Evolutionary conservation across 805 yeast genomes (phyloP), one percentile per base, ranked within the genome.

Genomic region (Candida wancherniae): DNA sequence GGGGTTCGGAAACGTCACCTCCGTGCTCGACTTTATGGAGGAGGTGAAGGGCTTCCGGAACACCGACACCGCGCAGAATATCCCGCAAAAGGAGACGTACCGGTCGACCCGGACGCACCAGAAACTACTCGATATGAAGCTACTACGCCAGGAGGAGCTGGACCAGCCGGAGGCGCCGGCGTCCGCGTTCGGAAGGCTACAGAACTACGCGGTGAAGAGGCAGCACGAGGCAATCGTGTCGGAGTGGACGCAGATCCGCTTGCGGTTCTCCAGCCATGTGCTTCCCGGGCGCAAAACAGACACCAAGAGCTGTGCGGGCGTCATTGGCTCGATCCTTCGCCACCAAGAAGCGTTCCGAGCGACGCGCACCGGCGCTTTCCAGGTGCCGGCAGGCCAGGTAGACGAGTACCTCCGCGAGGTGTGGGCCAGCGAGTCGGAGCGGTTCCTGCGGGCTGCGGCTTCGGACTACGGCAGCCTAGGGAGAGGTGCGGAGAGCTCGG

Each of bases 191-290:
- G 30, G 17, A 19, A 27, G 20, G n/a, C 39, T 37, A 34, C 35
- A 26, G 11, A 47, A 45, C 19, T 51, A 55, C 34, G 40, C 47
- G 15, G 47, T 50, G 26, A 56, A 50, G 28, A 61, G 61, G 15
- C 67, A 61, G 33, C 54, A 63, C 39, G 69, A 64, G 36, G 53
- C 57, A 2, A 44, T 64, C 4, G 35, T 46, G 24, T 49, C 58
- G 2, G 64, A 64, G 29, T 64, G 63, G 47, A 61, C 56, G 5
- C 54, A 56, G 9, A 58, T 64, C 9, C 39, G 69, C 20, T 45
- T 61, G 11, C 42, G 69, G 19, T 64, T 61, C 26, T 44, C 56
- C 10, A 45, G 26, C 22, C 12, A 28, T 9, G 28, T 25, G 7
- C 3, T 19, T 4, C 10, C 15, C 6, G 9, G 9, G 9, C 20